These are phyloP conservation scores for Fusarium newnesense DNA, from an alignment of 2,329 filamentous ascomycete species.

Conservation along the genomic window DNA sequence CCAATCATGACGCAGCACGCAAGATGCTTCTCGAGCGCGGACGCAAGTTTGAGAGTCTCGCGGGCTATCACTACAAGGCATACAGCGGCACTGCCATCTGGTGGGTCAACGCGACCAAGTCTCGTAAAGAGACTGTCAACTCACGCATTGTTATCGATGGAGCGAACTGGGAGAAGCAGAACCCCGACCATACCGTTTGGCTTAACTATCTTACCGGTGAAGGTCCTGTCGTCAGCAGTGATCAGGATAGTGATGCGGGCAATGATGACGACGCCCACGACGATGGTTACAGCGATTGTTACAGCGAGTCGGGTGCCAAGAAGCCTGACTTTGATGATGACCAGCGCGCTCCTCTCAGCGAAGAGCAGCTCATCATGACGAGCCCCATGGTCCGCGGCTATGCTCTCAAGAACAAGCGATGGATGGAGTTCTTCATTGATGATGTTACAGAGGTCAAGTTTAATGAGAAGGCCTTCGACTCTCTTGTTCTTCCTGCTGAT, in stretches of 20 bases:
- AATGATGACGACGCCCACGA: neutral
- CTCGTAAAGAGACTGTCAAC: constrained; percentile 44
- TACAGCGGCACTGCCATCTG: constrained; percentile 54
- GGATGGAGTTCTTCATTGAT: constrained; percentile 62
- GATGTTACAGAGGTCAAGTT: constrained; percentile 57
- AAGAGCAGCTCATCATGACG: constrained; percentile 55
- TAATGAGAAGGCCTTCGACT: constrained; percentile 60
- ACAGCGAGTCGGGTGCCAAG: neutral
- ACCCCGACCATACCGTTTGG: constrained; percentile 42
- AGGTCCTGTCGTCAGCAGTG: neutral
- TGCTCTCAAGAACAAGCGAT: constrained; percentile 58
- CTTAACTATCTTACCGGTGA: constrained; percentile 13
- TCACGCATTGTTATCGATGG: constrained; percentile 48
- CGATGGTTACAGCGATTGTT: neutral
- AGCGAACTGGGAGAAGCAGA: constrained; percentile 46
- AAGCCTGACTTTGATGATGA: neutral
- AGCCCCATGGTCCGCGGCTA: constrained; percentile 59
- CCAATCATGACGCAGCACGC: constrained; percentile 50
- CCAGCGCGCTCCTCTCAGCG: constrained; percentile 46
- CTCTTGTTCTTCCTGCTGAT: constrained; percentile 59
- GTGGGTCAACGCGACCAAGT: constrained; percentile 37
- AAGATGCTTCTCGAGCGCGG: constrained; percentile 53
- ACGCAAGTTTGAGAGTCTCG: constrained; percentile 56
- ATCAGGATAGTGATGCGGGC: neutral
- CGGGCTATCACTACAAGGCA: constrained; percentile 60